A percentile compares a stretch with the other conserved stretches of the same genome.
Evolutionary conservation across 2,329 filamentous ascomycete species (phyloP).

Genomic region (Aspergillus calidoustus): DNA sequence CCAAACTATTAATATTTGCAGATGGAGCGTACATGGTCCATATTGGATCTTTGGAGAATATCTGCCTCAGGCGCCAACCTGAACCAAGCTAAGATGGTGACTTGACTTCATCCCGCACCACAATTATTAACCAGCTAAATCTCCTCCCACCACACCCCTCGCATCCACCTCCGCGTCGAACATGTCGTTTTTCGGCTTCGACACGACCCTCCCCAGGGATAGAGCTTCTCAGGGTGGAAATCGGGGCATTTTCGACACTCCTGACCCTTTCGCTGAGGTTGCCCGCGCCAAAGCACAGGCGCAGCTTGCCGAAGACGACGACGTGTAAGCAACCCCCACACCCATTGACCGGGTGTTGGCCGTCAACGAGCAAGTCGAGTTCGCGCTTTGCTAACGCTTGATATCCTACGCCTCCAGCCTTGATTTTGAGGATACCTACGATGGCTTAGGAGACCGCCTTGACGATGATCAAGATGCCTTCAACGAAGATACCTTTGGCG

Average conservation of each 20-base stretch:
- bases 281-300: conserved; percentile 59
- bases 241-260: conserved; percentile 76
- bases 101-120: conserved; percentile 33
- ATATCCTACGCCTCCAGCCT: conserved; percentile 52
- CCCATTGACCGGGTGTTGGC: neutral
- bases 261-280: conserved; percentile 87
- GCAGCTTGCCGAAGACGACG: conserved; percentile 61
- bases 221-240: conserved; percentile 70
- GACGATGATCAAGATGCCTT: conserved; percentile 91
- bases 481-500: conserved; percentile 94
- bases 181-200: conserved; percentile 95
- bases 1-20: neutral
- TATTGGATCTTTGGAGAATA: neutral
- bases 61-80: conserved; percentile 22
- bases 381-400: neutral
- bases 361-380: neutral
- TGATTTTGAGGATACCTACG: conserved; percentile 97
- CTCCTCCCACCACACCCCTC: conserved; percentile 21
- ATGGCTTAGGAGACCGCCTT: conserved; percentile 87
- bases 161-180: conserved; percentile 28
- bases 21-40: neutral
- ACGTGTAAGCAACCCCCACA: conserved; percentile 58
- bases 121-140: conserved; percentile 28
- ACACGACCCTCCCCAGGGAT: conserved; percentile 68
- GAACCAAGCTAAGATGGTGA: conserved; percentile 10